These are phyloP conservation scores for Amyloporia xantha DNA, from an alignment of 768 basidiomycete species.

Conservation along the genomic window DNA sequence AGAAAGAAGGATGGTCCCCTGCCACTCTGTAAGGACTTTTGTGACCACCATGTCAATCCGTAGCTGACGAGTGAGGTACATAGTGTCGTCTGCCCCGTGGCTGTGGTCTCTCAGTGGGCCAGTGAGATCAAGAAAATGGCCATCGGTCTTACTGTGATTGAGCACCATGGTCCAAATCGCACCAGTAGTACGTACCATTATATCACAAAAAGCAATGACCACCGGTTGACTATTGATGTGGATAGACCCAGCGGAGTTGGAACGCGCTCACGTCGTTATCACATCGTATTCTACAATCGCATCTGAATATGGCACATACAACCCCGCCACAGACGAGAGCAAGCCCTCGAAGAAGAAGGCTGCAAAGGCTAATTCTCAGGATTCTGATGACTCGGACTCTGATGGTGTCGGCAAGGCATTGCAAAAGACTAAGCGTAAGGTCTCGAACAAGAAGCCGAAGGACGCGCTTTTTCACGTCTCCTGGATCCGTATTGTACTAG, in stretches of 20 bases:
- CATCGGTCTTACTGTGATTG: conserved; percentile 56
- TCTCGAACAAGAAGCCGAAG: conserved; percentile 38
- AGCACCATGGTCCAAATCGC: conserved; percentile 78
- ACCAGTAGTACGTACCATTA: conserved; percentile 46
- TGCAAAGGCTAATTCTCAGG: conserved; percentile 21
- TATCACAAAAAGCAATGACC: background rate
- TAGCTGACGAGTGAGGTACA: too few species aligned
- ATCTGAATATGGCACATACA: conserved; percentile 63
- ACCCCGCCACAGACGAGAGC: conserved; percentile 48
- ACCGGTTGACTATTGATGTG: background rate
- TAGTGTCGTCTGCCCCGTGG: conserved; percentile 84
- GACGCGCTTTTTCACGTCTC: conserved; percentile 69
- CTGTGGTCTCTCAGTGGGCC: conserved; percentile 89
- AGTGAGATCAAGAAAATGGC: conserved; percentile 75
- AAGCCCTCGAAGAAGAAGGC: conserved; percentile 32
- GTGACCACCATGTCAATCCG: background rate
- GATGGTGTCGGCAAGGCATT: conserved; percentile 39
- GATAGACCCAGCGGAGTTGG: conserved; percentile 48
- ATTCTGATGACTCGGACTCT: conserved; percentile 28
- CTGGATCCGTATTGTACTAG: conserved; percentile 84
- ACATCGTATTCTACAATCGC: conserved; percentile 85
- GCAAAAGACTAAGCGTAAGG: conserved; percentile 37
- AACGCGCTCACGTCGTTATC: conserved; percentile 63
- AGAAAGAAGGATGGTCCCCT: conserved; percentile 62
- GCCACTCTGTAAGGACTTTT: conserved; percentile 54